These are phyloP conservation scores for Baorangia bicolor DNA, from an alignment of 768 basidiomycete species.

Conservation along the genomic window DNA sequence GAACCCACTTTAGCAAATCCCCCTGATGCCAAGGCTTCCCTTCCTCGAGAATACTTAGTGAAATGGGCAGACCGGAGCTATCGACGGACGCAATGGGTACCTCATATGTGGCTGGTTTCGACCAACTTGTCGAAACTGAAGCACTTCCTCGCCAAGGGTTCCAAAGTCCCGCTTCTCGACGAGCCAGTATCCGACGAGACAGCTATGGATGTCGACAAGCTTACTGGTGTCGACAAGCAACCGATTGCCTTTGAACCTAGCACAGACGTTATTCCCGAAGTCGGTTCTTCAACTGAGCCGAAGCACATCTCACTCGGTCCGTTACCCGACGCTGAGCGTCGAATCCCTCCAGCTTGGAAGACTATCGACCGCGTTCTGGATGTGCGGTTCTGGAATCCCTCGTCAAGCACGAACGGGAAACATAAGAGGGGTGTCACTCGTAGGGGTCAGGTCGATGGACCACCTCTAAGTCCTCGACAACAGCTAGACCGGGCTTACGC, in stretches of 20 bases:
- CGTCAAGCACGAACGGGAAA: constrained; percentile 10
- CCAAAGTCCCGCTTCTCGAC: constrained; percentile 64
- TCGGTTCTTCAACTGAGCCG: constrained; percentile 30
- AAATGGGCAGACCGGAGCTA: constrained; percentile 87
- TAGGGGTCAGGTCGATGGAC: constrained; percentile 31
- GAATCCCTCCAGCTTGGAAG: constrained; percentile 81
- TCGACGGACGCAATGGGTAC: constrained; percentile 81
- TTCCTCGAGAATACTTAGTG: constrained; percentile 91
- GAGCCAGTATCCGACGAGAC: constrained; percentile 36
- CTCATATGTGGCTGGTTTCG: constrained; percentile 85
- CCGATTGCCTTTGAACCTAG: constrained; percentile 41
- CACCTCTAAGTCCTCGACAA: constrained; percentile 18
- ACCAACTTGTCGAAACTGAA: constrained; percentile 67
- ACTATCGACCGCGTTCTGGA: constrained; percentile 92
- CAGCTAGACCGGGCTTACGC: constrained; percentile 43
- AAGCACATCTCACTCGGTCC: constrained; percentile 36
- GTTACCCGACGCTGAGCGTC: constrained; percentile 65
- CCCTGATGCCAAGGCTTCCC: constrained; percentile 52
- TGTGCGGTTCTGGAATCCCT: constrained; percentile 61
- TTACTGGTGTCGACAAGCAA: constrained; percentile 20
- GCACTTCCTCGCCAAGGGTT: constrained; percentile 70
- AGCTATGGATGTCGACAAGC: constrained; percentile 29
- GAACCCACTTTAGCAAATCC: constrained; percentile 47
- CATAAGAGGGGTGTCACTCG: constrained; percentile 20
- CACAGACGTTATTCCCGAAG: constrained; percentile 35